phyloP scores from a whole-genome alignment of 2,329 filamentous ascomycete genomes.

The Mariannaea sp. region DNA sequence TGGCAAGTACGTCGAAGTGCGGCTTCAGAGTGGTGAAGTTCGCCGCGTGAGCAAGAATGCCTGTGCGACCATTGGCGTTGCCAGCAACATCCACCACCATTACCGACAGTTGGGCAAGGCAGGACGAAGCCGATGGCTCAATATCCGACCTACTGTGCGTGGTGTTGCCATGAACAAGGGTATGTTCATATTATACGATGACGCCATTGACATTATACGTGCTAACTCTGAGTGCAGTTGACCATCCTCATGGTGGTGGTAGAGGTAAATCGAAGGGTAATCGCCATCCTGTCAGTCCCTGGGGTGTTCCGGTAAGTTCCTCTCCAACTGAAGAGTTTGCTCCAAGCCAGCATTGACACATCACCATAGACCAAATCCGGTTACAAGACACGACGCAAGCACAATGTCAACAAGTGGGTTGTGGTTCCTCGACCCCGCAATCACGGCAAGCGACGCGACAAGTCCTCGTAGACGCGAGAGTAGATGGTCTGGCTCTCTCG shows the following conservation, averaged over 20 bases:
- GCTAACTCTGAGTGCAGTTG: conserved; percentile 55
- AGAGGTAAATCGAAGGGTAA: conserved; percentile 99
- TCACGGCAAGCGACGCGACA: conserved; percentile 83
- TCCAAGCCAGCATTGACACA: conserved; percentile 18
- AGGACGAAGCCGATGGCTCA: conserved; percentile 89
- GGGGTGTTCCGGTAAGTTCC: conserved; percentile 86
- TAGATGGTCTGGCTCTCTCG: conserved; percentile 19
- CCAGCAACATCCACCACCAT: conserved; percentile 91
- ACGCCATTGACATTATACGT: not conserved
- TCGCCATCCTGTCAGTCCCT: conserved; percentile 90
- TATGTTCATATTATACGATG: conserved; percentile 49
- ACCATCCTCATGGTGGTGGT: conserved; percentile 98
- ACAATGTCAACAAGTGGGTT: conserved; percentile 90
- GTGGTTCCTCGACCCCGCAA: conserved; percentile 84
- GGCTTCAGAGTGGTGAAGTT: conserved; percentile 90
- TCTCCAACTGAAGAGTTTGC: not conserved
- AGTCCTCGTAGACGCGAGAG: conserved; percentile 49
- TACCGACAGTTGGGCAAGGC: conserved; percentile 94
- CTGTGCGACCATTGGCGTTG: conserved; percentile 90
- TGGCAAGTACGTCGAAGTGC: conserved; percentile 79
- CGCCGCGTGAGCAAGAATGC: conserved; percentile 89
- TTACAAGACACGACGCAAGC: conserved; percentile 88
- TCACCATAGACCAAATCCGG: conserved; percentile 71
- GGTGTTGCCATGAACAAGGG: conserved; percentile 98
- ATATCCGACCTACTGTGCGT: conserved; percentile 92